Base-by-base conservation (phyloP, 2,329 filamentous ascomycete genomes). In the Daldinia sp. region DNA sequence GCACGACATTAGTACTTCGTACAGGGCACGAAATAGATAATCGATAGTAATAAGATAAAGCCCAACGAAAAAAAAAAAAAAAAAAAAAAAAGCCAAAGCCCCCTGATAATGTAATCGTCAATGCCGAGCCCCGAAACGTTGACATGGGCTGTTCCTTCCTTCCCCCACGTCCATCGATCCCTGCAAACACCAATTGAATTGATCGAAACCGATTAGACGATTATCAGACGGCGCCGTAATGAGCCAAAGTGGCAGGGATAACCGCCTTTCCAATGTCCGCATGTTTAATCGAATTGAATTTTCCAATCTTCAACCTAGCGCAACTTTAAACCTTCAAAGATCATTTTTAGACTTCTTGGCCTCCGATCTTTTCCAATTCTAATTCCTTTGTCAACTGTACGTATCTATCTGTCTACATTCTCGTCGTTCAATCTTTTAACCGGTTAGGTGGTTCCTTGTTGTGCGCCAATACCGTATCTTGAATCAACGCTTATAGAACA, bases 111-210 rank as follows among this genome's bases (percentile, higher is more conserved):
- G 29, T n/a, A 35, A 45, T 27, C 39, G 27, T 19, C 4, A 25
- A n/a, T 61, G 52, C 62, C 62, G 41, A 55, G 48, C 45, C 27
- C 54, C 62, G 27, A 54, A 45, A 48, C 17, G 52, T 55, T 61
- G 43, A 61, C 62, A 53, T 64, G 58, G 58, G 58, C 58, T 58
- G 25, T 61, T 45, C 17, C 39, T 21, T 56, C 39, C 30, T n/a
- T 56, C 27, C 62, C 62, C 62, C 62, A 61, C 62, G 54, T 52
- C 50, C 4, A 61, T 32, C 30, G 9, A 64, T 49, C 61, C 54
- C 51, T 49, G 41, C 11, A 29, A 43, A 27, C 37, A 50, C 61
- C 53, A 64, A 61, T 64, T 10, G 52, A 50, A 50, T 9, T 5
- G 37, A 9, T 23, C 30, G 19, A 8, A 41, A 9, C n/a, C n/a